phyloP scores from a whole-genome alignment of 202 grass and related monocot genomes.

The Thinopyrum obtusiflorum region DNA sequence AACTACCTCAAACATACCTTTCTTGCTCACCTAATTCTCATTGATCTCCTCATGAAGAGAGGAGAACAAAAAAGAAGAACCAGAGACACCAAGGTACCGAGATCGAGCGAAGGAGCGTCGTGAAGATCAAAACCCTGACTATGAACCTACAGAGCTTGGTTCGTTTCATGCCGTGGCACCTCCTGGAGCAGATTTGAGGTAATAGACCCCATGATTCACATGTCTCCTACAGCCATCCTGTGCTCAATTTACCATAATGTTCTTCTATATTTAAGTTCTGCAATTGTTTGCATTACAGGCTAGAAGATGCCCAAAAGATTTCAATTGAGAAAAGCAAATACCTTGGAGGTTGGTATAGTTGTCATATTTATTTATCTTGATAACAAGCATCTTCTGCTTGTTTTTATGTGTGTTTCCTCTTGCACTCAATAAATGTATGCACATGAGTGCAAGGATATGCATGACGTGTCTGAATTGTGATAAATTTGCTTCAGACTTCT shows the following conservation, averaged over 20 bases:
- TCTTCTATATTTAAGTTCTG: conserved; percentile 15
- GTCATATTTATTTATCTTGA: neutral
- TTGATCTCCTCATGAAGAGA: conserved; percentile 52
- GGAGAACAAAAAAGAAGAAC: conserved; percentile 89
- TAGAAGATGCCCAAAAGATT: conserved; percentile 91
- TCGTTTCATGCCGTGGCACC: conserved; percentile 98
- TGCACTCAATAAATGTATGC: neutral
- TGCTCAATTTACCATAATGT: conserved; percentile 23
- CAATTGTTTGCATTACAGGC: conserved; percentile 33
- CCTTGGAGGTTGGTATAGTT: conserved; percentile 72
- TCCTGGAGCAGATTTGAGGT: conserved; percentile 92
- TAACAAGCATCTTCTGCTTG: neutral
- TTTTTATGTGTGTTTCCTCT: neutral
- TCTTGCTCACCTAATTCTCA: neutral
- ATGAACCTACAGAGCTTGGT: conserved; percentile 93
- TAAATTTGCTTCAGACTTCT: neutral
- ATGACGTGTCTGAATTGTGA: neutral
- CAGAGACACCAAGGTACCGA: conserved; percentile 70
- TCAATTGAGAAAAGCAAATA: conserved; percentile 99
- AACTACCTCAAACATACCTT: neutral
- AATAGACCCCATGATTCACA: conserved; percentile 15
- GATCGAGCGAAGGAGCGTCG: conserved; percentile 97
- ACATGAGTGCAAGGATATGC: neutral
- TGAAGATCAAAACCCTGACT: conserved; percentile 99
- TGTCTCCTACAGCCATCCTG: neutral